phyloP scores from a whole-genome alignment of 2,329 filamentous ascomycete species.

The Neospermospora avenae region DNA sequence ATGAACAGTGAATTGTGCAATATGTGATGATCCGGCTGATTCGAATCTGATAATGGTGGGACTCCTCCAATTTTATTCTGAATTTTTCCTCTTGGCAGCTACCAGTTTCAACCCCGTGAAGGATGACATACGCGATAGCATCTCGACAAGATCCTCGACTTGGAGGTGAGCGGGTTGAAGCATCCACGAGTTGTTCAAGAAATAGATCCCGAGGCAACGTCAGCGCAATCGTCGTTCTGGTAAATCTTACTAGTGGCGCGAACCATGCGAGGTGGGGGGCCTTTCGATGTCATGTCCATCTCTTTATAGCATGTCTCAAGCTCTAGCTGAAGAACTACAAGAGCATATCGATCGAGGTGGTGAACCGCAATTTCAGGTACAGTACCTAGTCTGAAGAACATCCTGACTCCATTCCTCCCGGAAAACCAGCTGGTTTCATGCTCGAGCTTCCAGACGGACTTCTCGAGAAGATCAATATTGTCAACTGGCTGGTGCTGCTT shows the following conservation, averaged over 20 bases:
- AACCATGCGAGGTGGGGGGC: constrained; percentile 34
- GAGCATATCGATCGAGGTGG: constrained; percentile 47
- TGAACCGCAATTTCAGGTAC: constrained; percentile 54
- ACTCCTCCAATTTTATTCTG: constrained; percentile 43
- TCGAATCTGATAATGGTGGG: not conserved
- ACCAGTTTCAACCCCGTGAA: constrained; percentile 58
- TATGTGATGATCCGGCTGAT: constrained; percentile 61
- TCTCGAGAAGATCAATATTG: constrained; percentile 1
- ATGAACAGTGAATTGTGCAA: constrained; percentile 76
- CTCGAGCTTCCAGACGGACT: constrained; percentile 1
- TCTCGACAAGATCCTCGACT: constrained; percentile 65
- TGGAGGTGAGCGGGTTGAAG: constrained; percentile 64
- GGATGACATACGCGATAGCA: constrained; percentile 63
- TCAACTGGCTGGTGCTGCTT: constrained; percentile 59
- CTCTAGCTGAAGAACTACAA: constrained; percentile 49
- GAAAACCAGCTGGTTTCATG: constrained; percentile 26
- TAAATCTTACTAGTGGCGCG: constrained; percentile 3
- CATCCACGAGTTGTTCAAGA: constrained; percentile 55
- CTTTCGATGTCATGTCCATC: constrained; percentile 31
- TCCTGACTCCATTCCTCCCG: constrained; percentile 24
- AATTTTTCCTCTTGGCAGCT: constrained; percentile 58
- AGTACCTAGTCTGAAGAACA: constrained; percentile 23
- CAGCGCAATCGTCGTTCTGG: not conserved
- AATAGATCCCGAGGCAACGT: constrained; percentile 3
- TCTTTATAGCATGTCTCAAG: constrained; percentile 48